Base-by-base conservation (phyloP, 2,329 filamentous ascomycete genomes). In the Mariannaea elegans region DNA sequence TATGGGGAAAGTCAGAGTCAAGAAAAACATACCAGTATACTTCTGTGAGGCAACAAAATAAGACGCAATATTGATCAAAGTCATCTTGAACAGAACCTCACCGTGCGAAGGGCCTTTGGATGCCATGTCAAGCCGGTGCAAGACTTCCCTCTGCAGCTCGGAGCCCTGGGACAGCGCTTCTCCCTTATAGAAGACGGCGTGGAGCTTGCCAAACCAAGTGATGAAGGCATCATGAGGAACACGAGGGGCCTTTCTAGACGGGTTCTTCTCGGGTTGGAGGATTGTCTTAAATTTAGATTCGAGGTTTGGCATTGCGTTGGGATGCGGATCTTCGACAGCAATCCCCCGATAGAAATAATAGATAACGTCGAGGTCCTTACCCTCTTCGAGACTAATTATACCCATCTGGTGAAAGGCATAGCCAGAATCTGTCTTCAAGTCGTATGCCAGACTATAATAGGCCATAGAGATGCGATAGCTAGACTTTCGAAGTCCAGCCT, bases 301-400 rank as follows among this genome's bases (percentile, higher is more conserved):
- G 47, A 99, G 82, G 71, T 98, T 98, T 16, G 82, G 79, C 57
- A 84, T 82, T 3, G 93, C 93, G 44, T 89, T 85, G 0, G 90
- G 89, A 71, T 95, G 89, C 4, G 93, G 92, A 38, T 89, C 82
- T 51, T 88, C 83, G 29, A 92, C 89, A 8, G 89, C 88, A 66
- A 95, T 84, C 14, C 94, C 90, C 63, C 94, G 89, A 73, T 97
- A 95, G 38, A 98, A 87, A 75, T 97, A 89, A 76, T 97, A 98
- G 27, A 96, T 90, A 9, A 93, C 89, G 62, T 93, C 87, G 49
- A 98, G 84, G 73, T 96, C 91, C 66, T 94, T 90, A 58, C 85
- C 86, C 68, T 94, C 87, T 52, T 90, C 89, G 46, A 92, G 84
- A 60, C 90, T 90, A 59, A 98, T 90, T 32, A 98, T 91, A 32